These are phyloP conservation scores for Lactarius akahatsu DNA, from an alignment of 768 basidiomycete genomes.

Conservation along the genomic window DNA sequence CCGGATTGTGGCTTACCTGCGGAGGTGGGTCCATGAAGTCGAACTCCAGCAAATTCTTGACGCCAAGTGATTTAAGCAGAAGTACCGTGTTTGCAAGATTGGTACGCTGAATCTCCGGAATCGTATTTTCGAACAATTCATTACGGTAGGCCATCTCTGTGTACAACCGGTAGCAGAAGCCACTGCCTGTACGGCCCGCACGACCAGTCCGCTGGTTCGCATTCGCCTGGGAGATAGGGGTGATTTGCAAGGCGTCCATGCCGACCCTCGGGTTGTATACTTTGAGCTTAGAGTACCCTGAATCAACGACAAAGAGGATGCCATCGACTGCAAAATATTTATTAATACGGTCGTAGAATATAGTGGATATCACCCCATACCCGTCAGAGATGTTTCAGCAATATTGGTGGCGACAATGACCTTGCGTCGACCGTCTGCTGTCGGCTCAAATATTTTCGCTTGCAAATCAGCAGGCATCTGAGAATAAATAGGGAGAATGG, in stretches of 20 bases:
- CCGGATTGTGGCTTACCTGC: conserved; percentile 52
- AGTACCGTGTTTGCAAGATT: conserved; percentile 97
- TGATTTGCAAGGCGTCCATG: conserved; percentile 99
- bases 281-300: conserved; percentile 96
- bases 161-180: conserved; percentile 94
- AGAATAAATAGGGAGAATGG: conserved; percentile 97
- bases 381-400: conserved; percentile 95
- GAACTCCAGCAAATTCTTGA: conserved; percentile 96
- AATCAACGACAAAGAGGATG: conserved; percentile 94
- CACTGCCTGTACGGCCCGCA: conserved; percentile 93
- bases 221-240: conserved; percentile 98
- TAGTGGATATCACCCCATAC: conserved; percentile 39
- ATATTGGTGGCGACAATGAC: conserved; percentile 99
- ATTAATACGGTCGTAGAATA: conserved; percentile 19
- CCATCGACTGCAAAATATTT: conserved; percentile 71
- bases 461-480: conserved; percentile 99
- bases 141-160: conserved; percentile 97
- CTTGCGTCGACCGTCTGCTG: conserved; percentile 90
- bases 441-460: conserved; percentile 96
- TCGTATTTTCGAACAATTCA: conserved; percentile 92
- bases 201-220: conserved; percentile 95
- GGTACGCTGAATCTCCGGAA: conserved; percentile 97
- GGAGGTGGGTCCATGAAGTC: conserved; percentile 99
- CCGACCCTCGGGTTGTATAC: conserved; percentile 99
- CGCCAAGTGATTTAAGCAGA: conserved; percentile 91